Evolutionary conservation across 306 rosid genomes (phyloP), one percentile per base, ranked within the genome.

Genomic region (Inga leiocalycina): DNA sequence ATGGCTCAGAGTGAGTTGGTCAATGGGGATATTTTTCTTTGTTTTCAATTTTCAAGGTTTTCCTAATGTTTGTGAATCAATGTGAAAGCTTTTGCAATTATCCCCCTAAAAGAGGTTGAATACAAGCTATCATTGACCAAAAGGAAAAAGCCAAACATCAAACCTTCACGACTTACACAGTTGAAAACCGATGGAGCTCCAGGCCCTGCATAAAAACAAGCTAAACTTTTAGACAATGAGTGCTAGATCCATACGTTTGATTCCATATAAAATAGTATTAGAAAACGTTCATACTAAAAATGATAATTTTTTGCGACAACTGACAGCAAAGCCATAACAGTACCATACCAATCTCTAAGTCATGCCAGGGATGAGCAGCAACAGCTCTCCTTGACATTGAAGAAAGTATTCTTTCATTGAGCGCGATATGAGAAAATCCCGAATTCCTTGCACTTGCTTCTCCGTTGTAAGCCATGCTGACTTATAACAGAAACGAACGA

Each of bases 361-460:
- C 99, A 65, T 96, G 99, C 99, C 99, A 96, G 41, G 99, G 97
- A 83, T 96, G 99, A 85, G 99, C 99, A 73, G 99, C 99, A 80
- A 93, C 82, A 71, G 97, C 85, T 91, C 98, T 93, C 71, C 94
- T 80, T 0, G 97, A 92, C 91, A 96, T 76, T 0, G 99, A 96
- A 80, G 97, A 87, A 64, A 96, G 93, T 67, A 93, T 96, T 82
- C 99, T 89, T 85, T 96, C 98, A 86, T 96, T 96, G 82, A 96
- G 97, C 61, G 67, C 89, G 41, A 67, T 85, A 43, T 61, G 80
- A 48, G 87, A 64, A 34, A 68, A 65, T 74, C 86, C 89, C 0
- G 85, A 81, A 67, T 61, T 64, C 79, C 80, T 83, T 74, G 56
- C 87, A 81, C 84, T 89, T 66, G 85, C 86, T 45, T 83, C 94